Percentiles rank a stretch among this genome's conserved stretches.
These are phyloP conservation scores for Priceomyces medius DNA, from an alignment of 805 yeast species.

Conservation along the genomic window DNA sequence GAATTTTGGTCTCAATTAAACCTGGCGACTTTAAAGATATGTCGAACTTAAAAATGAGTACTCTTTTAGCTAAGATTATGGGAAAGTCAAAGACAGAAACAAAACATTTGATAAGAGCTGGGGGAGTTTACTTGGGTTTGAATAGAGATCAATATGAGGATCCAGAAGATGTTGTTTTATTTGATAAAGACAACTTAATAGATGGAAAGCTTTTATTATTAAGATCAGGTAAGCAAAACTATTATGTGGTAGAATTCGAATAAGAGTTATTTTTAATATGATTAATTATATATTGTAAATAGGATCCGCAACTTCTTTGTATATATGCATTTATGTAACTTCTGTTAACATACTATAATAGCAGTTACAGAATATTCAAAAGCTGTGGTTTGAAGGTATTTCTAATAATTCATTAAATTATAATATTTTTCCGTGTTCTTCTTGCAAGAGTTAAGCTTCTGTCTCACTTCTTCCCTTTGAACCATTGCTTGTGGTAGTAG, in stretches of 20 bases:
- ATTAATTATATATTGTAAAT: slow-evolving; percentile 3
- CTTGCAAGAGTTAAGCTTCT: slow-evolving; percentile 8
- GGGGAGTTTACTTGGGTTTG: slow-evolving; percentile 72
- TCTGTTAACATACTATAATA: too few relatives aligned
- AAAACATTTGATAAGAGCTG: slow-evolving; percentile 58
- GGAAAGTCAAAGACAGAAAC: slow-evolving; percentile 57
- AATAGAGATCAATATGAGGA: slow-evolving; percentile 51
- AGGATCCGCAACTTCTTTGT: not conserved
- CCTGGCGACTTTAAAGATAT: slow-evolving; percentile 31
- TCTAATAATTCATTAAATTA: slow-evolving; percentile 10
- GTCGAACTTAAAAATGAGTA: slow-evolving; percentile 47
- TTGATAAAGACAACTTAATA: slow-evolving; percentile 47
- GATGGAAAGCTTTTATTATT: slow-evolving; percentile 62
- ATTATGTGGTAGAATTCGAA: slow-evolving; percentile 50
- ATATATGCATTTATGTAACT: slow-evolving; percentile 1
- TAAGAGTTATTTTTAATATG: slow-evolving; percentile 2
- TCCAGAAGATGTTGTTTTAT: slow-evolving; percentile 48
- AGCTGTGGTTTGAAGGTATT: too few relatives aligned
- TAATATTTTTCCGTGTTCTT: slow-evolving; percentile 9
- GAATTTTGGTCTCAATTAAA: slow-evolving; percentile 44
- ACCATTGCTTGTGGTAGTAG: slow-evolving; percentile 9
- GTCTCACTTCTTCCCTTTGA: slow-evolving; percentile 1
- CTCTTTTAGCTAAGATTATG: slow-evolving; percentile 49
- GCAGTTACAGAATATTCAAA: not conserved
- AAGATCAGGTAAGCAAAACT: slow-evolving; percentile 73